These are phyloP conservation scores for Plantago ovata DNA, from an alignment of 257 asterid genomes.

Conservation along the genomic window DNA sequence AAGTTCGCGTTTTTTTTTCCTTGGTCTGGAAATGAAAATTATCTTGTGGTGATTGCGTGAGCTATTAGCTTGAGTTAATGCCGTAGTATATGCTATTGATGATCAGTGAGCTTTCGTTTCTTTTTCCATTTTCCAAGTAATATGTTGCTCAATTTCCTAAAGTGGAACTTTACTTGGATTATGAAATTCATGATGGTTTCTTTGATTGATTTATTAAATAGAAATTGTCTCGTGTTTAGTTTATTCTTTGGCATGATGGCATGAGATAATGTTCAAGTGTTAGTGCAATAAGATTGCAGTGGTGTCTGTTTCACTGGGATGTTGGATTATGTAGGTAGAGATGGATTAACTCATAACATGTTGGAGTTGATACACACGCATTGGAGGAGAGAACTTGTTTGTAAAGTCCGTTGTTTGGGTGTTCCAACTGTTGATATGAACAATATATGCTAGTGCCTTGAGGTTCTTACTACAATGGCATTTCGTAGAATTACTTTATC, in stretches of 20 bases:
- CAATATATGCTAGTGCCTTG: conserved; percentile 78
- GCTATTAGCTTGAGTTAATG: no score
- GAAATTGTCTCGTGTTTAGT: no score
- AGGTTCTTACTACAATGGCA: conserved; percentile 47
- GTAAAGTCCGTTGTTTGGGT: conserved; percentile 97
- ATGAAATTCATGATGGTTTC: not conserved
- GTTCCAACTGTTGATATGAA: conserved; percentile 96
- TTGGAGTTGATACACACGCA: conserved; percentile 95
- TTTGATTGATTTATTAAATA: conserved; percentile 1
- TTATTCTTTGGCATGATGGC: not conserved
- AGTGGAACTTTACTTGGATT: not conserved
- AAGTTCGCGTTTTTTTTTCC: not conserved
- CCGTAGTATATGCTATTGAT: no score
- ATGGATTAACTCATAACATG: conserved; percentile 97
- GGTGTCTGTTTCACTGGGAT: conserved; percentile 22
- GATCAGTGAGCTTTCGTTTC: no score
- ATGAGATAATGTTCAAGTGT: not conserved
- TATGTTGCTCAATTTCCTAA: no score
- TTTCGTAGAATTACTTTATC: conserved; percentile 17
- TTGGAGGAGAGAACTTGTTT: conserved; percentile 88
- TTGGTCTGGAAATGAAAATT: conserved; percentile 5
- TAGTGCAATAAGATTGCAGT: conserved; percentile 10
- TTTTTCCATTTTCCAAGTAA: no score
- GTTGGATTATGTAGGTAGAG: conserved; percentile 68
- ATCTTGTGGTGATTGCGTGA: conserved; percentile 9